Evolutionary conservation across 2,329 filamentous ascomycete species (phyloP), one percentile per base, ranked within the genome.

Genomic region (Colletotrichum tofieldiae): DNA sequence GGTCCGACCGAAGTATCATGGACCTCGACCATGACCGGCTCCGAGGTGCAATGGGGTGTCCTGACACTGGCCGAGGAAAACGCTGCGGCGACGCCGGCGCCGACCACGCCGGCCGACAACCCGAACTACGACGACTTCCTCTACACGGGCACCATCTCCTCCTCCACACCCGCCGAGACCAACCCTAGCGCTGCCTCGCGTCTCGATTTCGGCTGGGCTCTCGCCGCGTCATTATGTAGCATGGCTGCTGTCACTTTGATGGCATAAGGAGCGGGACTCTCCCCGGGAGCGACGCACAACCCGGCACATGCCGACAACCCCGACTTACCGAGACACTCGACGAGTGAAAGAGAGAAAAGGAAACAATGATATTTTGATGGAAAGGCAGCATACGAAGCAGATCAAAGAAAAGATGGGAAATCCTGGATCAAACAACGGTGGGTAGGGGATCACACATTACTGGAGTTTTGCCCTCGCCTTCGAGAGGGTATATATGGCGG

Each of bases 1-100:
- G 85, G 85, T 0, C 84, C 84, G 51, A 85, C 84, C 1, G 80
- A 86, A 72, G 80, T 83, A 14, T 79, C 78, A 18, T 87, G 85
- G 84, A 86, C 82, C 1, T 84, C 81, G 47, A 87, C 85, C 7
- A 82, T 85, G 41, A 78, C 81, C 9, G 84, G 81, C 16, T 76
- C 79, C 5, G 79, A 83, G 4, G 82, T 86, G n/a, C 76, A 78
- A 26, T 87, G 85, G 85, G 85, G 82, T 8, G 78, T 81, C 35
- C 75, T 87, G 71, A 86, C 85, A 2, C 78, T 87, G 75, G 78
- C 82, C 3, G 81, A 81, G 3, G 75, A 79, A 14, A 76, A 80
- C 16, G 71, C 78, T 41, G 79, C 81, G 5, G 51, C 51, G 14
- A 65, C 51, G 16, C 11, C 45, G 20, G 49, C 56, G 18, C 67